These are phyloP conservation scores for Aspergillus pseudoviridinutans DNA, from an alignment of 2,329 filamentous ascomycete species.

Conservation along the genomic window DNA sequence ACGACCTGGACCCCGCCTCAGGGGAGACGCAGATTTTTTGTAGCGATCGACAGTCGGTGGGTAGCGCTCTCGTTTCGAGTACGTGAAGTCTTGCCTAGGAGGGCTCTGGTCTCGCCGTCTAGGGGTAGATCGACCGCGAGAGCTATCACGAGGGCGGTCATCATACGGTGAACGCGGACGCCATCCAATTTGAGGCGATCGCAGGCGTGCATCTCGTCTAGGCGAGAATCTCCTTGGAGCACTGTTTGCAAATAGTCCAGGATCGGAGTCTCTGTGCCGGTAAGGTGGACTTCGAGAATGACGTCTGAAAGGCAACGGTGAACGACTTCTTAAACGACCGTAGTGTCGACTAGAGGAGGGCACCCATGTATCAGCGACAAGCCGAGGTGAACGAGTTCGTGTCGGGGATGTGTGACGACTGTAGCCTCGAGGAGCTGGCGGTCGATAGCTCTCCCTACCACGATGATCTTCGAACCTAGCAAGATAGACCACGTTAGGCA, in stretches of 20 bases:
- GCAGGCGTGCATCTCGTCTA: constrained; percentile 34
- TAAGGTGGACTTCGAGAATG: constrained; percentile 41
- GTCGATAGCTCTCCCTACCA: constrained; percentile 44
- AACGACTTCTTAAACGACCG: constrained; percentile 40
- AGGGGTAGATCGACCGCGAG: constrained; percentile 29
- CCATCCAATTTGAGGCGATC: constrained; percentile 36
- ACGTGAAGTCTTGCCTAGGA: constrained; percentile 28
- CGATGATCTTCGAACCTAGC: constrained; percentile 39
- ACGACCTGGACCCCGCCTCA: constrained; percentile 28
- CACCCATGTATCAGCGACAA: constrained; percentile 41
- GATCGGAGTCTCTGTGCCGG: constrained; percentile 32
- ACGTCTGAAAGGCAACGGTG: constrained; percentile 37
- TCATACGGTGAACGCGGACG: constrained; percentile 39
- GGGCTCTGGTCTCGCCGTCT: constrained; percentile 38
- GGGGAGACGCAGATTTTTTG: constrained; percentile 43
- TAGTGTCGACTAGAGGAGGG: constrained; percentile 31
- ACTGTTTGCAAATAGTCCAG: constrained; percentile 29
- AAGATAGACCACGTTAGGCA: constrained; percentile 8
- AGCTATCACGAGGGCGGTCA: constrained; percentile 27
- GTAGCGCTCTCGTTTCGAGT: constrained; percentile 31
- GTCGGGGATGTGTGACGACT: constrained; percentile 35
- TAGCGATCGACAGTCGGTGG: constrained; percentile 26
- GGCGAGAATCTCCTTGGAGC: constrained; percentile 40
- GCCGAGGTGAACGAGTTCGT: constrained; percentile 35
- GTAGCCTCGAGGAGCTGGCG: constrained; percentile 34